Conservation (phyloP, 352 stramenopile genomes). For the Phytophthora constricta region DNA sequence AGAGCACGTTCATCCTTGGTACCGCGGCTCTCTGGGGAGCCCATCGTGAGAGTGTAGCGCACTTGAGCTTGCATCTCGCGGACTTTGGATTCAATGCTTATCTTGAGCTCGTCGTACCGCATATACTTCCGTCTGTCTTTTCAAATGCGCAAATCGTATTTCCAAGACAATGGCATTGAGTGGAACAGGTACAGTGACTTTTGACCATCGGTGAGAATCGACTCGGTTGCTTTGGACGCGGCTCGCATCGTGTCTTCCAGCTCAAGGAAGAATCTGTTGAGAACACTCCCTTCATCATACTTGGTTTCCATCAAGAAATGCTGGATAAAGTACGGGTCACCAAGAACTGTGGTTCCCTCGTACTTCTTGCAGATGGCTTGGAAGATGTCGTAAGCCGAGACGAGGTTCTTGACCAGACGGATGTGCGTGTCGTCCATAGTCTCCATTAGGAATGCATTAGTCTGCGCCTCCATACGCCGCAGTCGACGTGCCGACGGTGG, state of each 20-base stretch:
- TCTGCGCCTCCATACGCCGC: constrained; percentile 7
- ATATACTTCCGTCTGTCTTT: constrained; percentile 41
- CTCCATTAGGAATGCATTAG: constrained; percentile 17
- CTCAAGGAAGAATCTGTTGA: constrained; percentile 12
- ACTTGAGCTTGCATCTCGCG: not conserved
- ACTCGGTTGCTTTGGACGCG: constrained; percentile 7
- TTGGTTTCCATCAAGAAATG: constrained; percentile 14
- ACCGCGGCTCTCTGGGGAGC: not conserved
- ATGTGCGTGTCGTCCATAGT: constrained; percentile 13
- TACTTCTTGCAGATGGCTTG: constrained; percentile 19
- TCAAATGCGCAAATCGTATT: constrained; percentile 43
- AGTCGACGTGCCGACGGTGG: not conserved
- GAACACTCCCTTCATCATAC: constrained; percentile 9
- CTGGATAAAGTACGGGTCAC: constrained; percentile 6
- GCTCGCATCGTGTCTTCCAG: constrained; percentile 14
- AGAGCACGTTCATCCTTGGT: not conserved
- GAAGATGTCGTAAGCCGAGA: constrained; percentile 16
- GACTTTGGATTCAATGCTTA: not conserved
- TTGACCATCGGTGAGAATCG: constrained; percentile 3
- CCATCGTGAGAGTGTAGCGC: not conserved
- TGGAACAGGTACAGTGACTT: constrained; percentile 13
- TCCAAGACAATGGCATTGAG: constrained; percentile 10
- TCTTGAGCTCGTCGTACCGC: constrained; percentile 6
- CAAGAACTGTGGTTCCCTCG: constrained; percentile 1
- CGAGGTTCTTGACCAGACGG: constrained; percentile 4